Base-by-base conservation (phyloP, 257 asterid species). In the Scutellaria barbata region DNA sequence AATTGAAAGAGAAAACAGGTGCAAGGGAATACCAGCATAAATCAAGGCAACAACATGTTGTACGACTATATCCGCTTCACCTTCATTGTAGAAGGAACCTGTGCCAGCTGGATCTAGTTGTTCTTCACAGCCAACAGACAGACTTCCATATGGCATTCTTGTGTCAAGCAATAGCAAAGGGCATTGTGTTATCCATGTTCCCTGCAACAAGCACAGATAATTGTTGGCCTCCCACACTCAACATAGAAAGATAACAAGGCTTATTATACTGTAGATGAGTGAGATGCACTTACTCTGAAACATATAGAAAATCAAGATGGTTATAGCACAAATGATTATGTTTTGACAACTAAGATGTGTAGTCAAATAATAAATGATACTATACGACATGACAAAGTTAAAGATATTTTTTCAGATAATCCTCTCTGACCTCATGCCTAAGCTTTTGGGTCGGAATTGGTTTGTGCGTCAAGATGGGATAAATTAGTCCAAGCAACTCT, bases 81-180 rank as follows among this genome's bases (percentile, higher is more conserved):
- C 97, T 79, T 90, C 97, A 52, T 93, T 93, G 92, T 82, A 90
- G 83, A 87, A 88, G 74, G 98, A 93, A 78, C 98, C 98, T 16
- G 98, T 93, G 77, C 98, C 98, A 76, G 96, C 91, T 80, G 97
- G 98, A 79, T 93, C 98, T 74, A 93, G 71, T 74, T 91, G 90
- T 87, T 93, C 98, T 76, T 93, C 97, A 79, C 98, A 93, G 72
- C 95, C 97, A 65, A 86, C 78, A 47, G 96, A 90, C 67, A 93
- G 83, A 81, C 98, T 93, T 79, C 98, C 98, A 68, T 86, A 89
- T 22, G 96, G 95, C 97, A 85, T 82, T 79, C 98, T 87, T 40
- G 98, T 93, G 80, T 93, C 98, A 20, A 93, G 97, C 87, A 93
- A 83, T 74, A 93, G 86, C 87, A 93, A 76, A 30, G 98, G 97